phyloP scores from a whole-genome alignment of 345 rosid species.

The Citrus reticulata region DNA sequence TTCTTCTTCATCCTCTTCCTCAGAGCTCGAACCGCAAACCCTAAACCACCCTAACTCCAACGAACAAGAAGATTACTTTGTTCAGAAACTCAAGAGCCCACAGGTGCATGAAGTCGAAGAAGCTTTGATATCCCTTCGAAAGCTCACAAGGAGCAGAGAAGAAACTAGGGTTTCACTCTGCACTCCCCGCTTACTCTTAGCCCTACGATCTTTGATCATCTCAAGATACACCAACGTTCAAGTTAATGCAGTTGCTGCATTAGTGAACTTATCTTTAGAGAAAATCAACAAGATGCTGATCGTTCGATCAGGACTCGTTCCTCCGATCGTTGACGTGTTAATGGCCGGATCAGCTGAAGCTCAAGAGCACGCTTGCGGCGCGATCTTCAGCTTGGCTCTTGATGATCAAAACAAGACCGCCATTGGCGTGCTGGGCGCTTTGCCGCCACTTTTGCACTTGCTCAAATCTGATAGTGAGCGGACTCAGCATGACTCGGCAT shows the following conservation, averaged over 20 bases:
- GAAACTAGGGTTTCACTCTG: constrained; percentile 49
- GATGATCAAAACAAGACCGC: constrained; percentile 82
- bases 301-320: constrained; percentile 83
- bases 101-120: constrained; percentile 57
- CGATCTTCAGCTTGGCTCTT: constrained; percentile 70
- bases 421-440: constrained; percentile 80
- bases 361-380: constrained; percentile 78
- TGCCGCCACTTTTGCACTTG: constrained; percentile 66
- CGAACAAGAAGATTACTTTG: constrained; percentile 46
- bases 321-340: constrained; percentile 57
- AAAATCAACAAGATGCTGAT: constrained; percentile 70
- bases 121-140: constrained; percentile 48
- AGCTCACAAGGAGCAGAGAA: constrained; percentile 50
- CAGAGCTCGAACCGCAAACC: constrained; percentile 33
- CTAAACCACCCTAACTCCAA: constrained; percentile 18
- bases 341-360: constrained; percentile 71
- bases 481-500: constrained; percentile 71
- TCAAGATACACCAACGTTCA: constrained; percentile 64
- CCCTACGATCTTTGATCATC: constrained; percentile 39
- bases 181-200: constrained; percentile 45
- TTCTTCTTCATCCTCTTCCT: constrained; percentile 47
- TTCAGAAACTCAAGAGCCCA: constrained; percentile 46
- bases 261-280: constrained; percentile 76
- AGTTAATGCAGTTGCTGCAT: constrained; percentile 64
- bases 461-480: constrained; percentile 54